These are phyloP conservation scores for Helichrysum umbraculigerum DNA, from an alignment of 129 eudicot genomes.

Conservation along the genomic window DNA sequence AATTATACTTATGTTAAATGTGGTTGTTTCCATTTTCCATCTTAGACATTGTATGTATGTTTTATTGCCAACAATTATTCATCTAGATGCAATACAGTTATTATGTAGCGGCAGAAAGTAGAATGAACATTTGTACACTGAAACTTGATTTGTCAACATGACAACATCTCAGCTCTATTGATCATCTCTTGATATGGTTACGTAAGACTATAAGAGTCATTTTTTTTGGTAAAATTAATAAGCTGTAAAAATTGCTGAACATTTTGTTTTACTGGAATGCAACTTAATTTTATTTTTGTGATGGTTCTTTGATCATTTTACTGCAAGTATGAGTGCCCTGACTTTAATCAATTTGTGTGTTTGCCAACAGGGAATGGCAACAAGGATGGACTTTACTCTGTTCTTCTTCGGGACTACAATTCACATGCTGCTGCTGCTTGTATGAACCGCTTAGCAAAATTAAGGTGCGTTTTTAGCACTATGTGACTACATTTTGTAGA, in stretches of 20 bases:
- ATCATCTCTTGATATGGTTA: neutral
- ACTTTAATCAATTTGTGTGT: neutral
- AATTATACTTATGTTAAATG: too few species aligned
- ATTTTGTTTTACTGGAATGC: neutral
- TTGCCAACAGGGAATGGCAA: constrained; percentile 81
- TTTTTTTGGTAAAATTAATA: neutral
- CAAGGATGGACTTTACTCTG: constrained; percentile 86
- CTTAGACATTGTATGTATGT: neutral
- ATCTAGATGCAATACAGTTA: neutral
- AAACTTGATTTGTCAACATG: neutral
- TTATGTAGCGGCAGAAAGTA: neutral
- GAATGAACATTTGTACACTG: neutral
- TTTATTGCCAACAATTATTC: neutral
- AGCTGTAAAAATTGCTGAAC: neutral
- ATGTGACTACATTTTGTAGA: neutral
- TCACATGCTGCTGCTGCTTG: constrained; percentile 96
- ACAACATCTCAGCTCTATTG: neutral
- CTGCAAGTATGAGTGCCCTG: neutral
- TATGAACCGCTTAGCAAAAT: constrained; percentile 96
- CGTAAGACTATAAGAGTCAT: neutral
- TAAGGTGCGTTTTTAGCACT: constrained; percentile 55
- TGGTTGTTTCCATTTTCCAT: neutral
- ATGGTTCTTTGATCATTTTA: constrained; percentile 4
- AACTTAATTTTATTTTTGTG: neutral
- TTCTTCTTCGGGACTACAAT: constrained; percentile 92